Evolutionary conservation across 2,329 filamentous ascomycete genomes (phyloP).

Genomic region (Colletotrichum tanaceti): DNA sequence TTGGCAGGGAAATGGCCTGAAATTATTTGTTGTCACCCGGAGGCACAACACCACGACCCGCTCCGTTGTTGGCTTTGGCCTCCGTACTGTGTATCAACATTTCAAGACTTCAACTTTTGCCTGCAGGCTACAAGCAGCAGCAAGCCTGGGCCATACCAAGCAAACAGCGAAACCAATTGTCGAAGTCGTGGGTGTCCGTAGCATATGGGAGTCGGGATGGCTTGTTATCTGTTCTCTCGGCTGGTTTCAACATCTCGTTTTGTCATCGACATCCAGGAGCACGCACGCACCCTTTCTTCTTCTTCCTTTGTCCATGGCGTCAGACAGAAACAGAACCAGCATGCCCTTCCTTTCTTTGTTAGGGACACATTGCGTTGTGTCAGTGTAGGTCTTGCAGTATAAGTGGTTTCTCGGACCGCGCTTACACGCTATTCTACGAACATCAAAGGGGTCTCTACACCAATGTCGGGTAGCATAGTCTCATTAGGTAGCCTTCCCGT

Average conservation of each 20-base stretch:
- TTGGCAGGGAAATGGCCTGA: neutral
- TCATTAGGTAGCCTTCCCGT: neutral
- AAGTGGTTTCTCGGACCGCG: neutral
- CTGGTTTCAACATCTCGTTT: neutral
- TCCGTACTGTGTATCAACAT: neutral
- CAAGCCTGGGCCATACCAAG: neutral
- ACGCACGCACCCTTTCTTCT: neutral
- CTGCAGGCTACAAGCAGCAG: neutral
- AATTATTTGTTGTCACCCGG: neutral
- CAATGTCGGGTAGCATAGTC: neutral
- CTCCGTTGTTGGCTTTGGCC: neutral
- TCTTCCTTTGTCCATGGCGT: neutral
- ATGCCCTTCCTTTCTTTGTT: constrained; percentile 3
- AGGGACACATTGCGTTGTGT: neutral
- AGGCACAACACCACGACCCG: neutral
- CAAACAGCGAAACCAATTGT: neutral
- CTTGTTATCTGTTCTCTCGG: neutral
- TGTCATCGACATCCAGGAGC: constrained; percentile 1
- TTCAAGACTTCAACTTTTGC: neutral
- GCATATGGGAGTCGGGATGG: neutral
- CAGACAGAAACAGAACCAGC: constrained; percentile 4
- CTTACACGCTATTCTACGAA: neutral
- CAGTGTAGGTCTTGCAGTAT: neutral
- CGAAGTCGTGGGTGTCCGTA: neutral
- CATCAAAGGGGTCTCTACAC: neutral